A percentile compares a stretch with the other conserved stretches of the same genome.
Evolutionary conservation across 2,329 filamentous ascomycete species (phyloP).

Genomic region (Aurifilum marmelostoma): DNA sequence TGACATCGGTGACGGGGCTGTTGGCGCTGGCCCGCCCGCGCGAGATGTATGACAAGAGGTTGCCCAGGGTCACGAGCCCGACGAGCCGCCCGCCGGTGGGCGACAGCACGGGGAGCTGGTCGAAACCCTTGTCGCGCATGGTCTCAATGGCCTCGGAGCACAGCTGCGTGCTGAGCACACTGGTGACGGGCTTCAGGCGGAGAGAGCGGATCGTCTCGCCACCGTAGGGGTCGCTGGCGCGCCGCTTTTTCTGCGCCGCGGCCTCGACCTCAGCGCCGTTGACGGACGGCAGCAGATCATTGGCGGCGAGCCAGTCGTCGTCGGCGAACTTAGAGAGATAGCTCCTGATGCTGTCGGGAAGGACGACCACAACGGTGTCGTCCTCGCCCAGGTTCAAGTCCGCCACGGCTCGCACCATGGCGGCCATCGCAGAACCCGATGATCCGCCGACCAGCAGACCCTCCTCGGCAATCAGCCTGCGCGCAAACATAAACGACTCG

Average conservation of each 20-base stretch:
- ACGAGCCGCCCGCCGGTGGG: slow-evolving; percentile 73
- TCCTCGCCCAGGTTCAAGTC: slow-evolving; percentile 78
- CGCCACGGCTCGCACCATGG: slow-evolving; percentile 74
- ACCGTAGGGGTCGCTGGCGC: slow-evolving; percentile 68
- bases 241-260: slow-evolving; percentile 42
- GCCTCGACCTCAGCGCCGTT: slow-evolving; percentile 52
- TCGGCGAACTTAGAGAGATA: slow-evolving; percentile 99
- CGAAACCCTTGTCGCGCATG: slow-evolving; percentile 98
- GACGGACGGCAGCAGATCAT: slow-evolving; percentile 76
- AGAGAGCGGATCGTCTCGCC: slow-evolving; percentile 81
- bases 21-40: slow-evolving; percentile 75
- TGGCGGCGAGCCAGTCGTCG: slow-evolving; percentile 97
- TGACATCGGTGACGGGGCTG: slow-evolving; percentile 80
- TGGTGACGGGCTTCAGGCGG: slow-evolving; percentile 91
- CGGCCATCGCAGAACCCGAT: slow-evolving; percentile 88
- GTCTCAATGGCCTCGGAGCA: slow-evolving; percentile 93
- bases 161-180: slow-evolving; percentile 69
- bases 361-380: slow-evolving; percentile 86
- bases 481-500: slow-evolving; percentile 88
- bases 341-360: slow-evolving; percentile 95
- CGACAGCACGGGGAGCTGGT: slow-evolving; percentile 89
- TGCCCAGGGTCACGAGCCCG: slow-evolving; percentile 91
- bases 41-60: slow-evolving; percentile 88
- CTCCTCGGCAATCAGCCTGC: slow-evolving; percentile 90
- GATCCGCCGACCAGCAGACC: slow-evolving; percentile 92